Conservation (phyloP, 345 rosid genomes). For the Conringia planisiliqua region DNA sequence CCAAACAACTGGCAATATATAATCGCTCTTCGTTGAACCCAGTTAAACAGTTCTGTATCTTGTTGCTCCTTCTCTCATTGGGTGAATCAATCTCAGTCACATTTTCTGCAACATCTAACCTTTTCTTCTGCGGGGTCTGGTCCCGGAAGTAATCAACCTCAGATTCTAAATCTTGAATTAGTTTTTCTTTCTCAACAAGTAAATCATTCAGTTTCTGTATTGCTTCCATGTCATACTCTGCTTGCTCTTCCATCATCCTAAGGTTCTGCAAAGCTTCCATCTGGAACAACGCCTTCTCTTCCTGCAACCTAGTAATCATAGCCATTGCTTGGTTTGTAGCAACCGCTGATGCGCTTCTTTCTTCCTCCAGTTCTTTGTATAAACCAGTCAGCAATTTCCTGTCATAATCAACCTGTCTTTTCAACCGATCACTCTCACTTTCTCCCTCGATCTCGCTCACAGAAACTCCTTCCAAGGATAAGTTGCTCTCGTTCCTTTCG, state of each 20-base stretch:
- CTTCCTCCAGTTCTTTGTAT: slow-evolving; percentile 90
- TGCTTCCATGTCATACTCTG: slow-evolving; percentile 94
- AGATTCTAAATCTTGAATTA: slow-evolving; percentile 79
- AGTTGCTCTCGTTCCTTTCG: slow-evolving; percentile 83
- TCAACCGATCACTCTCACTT: slow-evolving; percentile 62
- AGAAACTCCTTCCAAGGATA: slow-evolving; percentile 72
- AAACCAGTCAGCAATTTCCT: slow-evolving; percentile 49
- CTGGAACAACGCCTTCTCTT: slow-evolving; percentile 83
- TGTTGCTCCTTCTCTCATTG: slow-evolving; percentile 12
- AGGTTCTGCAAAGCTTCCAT: slow-evolving; percentile 92
- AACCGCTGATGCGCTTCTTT: slow-evolving; percentile 81
- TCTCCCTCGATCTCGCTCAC: slow-evolving; percentile 95
- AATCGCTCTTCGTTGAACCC: slow-evolving; percentile 54
- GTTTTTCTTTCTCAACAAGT: slow-evolving; percentile 75
- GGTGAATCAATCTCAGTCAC: background rate
- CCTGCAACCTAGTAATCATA: slow-evolving; percentile 95
- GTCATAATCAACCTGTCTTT: slow-evolving; percentile 83
- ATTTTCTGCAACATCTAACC: slow-evolving; percentile 8
- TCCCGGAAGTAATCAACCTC: slow-evolving; percentile 65
- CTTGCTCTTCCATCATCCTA: slow-evolving; percentile 91
- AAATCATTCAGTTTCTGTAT: slow-evolving; percentile 73
- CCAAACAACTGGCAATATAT: slow-evolving; percentile 39
- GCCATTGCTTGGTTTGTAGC: slow-evolving; percentile 98
- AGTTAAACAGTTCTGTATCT: slow-evolving; percentile 26
- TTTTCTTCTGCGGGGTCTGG: slow-evolving; percentile 40